Evolutionary conservation across 352 stramenopile species (phyloP).

Genomic region (Blastocystis sp.): DNA sequence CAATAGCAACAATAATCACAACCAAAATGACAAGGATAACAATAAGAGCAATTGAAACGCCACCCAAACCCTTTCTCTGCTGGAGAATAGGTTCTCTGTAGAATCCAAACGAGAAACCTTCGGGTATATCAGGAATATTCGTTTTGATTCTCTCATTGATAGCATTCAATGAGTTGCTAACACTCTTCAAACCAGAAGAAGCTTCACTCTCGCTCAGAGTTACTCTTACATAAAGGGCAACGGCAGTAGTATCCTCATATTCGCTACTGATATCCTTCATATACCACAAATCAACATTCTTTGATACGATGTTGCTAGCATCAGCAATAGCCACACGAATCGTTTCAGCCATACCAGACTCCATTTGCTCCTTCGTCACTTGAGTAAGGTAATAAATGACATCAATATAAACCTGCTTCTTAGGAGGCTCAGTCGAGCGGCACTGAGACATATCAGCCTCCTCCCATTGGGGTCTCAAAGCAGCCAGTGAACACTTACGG

Average conservation of each 20-base stretch:
- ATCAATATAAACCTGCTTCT: constrained; percentile 28
- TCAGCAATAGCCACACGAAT: neutral
- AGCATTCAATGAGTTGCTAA: neutral
- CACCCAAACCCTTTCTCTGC: constrained; percentile 11
- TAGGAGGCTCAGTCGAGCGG: constrained; percentile 21
- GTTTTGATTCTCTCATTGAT: neutral
- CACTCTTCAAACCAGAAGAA: neutral
- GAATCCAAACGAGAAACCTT: neutral
- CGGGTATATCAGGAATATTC: neutral
- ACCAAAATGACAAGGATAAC: constrained; percentile 24
- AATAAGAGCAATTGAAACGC: constrained; percentile 21
- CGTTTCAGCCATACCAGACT: neutral
- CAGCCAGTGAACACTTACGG: constrained; percentile 6
- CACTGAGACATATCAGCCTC: constrained; percentile 4
- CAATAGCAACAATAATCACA: constrained; percentile 13
- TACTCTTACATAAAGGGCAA: neutral
- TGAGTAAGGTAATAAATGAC: neutral
- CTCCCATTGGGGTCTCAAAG: constrained; percentile 13
- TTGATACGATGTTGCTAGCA: neutral
- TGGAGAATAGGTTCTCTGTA: constrained; percentile 18
- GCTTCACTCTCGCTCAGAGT: neutral
- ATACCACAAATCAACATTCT: neutral
- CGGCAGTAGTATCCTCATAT: neutral
- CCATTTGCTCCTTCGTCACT: neutral
- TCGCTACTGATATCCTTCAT: constrained; percentile 5